Evolutionary conservation across 2,329 filamentous ascomycete species (phyloP).

Genomic region (Claviceps sp.): DNA sequence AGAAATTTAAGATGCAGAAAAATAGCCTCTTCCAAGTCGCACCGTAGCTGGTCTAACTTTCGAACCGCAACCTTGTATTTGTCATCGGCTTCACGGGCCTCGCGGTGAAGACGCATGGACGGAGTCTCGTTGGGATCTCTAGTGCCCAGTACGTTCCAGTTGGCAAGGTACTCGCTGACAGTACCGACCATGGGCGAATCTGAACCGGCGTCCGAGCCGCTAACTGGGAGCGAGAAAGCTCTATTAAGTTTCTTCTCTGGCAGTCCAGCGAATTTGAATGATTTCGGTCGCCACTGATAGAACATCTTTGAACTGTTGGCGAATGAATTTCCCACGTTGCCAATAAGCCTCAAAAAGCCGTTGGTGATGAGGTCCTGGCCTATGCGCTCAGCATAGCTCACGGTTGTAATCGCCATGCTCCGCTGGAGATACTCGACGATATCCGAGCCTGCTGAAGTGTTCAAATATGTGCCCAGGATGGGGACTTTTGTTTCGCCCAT

Average conservation of each 20-base stretch:
- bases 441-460: conserved; percentile 80
- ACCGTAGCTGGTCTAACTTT: conserved; percentile 80
- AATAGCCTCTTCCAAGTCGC: conserved; percentile 91
- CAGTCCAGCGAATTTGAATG: conserved; percentile 75
- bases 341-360: conserved; percentile 80
- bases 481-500: conserved; percentile 88
- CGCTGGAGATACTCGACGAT: conserved; percentile 93
- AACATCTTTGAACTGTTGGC: conserved; percentile 96
- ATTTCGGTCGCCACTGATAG: conserved; percentile 92
- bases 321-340: conserved; percentile 89
- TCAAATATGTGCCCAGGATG: conserved; percentile 87
- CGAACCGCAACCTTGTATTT: conserved; percentile 79
- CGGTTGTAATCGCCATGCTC: conserved; percentile 67
- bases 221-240: conserved; percentile 58
- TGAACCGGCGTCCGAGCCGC: conserved; percentile 32
- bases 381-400: conserved; percentile 86
- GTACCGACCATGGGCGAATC: conserved; percentile 73
- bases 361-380: conserved; percentile 82
- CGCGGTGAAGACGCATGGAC: conserved; percentile 69
- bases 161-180: conserved; percentile 77
- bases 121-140: conserved; percentile 89
- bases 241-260: conserved; percentile 79
- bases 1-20: conserved; percentile 87
- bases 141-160: conserved; percentile 80
- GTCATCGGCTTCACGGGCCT: conserved; percentile 82